phyloP scores from a whole-genome alignment of 73 alveolate species.

The Uronychia setigera region DNA sequence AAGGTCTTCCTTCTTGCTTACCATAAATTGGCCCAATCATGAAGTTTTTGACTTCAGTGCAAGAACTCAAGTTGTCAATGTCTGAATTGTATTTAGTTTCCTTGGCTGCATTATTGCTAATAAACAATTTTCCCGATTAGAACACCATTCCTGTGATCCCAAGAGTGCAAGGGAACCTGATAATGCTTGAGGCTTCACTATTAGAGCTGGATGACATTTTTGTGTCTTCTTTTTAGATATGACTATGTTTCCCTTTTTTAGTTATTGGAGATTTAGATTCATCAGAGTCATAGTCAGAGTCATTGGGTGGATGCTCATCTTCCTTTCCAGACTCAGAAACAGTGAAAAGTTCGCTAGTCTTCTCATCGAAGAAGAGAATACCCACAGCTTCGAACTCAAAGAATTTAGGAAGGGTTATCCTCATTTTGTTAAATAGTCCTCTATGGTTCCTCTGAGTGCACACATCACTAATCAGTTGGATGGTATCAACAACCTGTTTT shows the following conservation, averaged over 20 bases:
- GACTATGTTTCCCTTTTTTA: too few relatives aligned
- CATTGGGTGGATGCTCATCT: not conserved
- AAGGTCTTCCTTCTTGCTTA: slow-evolving; percentile 52
- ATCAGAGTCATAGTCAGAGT: not conserved
- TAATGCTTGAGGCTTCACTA: slow-evolving; percentile 16
- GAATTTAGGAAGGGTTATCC: slow-evolving; percentile 54
- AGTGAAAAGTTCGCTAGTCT: slow-evolving; percentile 50
- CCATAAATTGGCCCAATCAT: slow-evolving; percentile 76
- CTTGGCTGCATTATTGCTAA: slow-evolving; percentile 64
- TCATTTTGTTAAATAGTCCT: slow-evolving; percentile 69
- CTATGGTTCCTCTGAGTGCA: slow-evolving; percentile 70
- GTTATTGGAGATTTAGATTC: too few relatives aligned
- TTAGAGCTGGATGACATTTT: too few relatives aligned
- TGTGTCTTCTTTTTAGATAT: slow-evolving; percentile 14
- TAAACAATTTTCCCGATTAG: slow-evolving; percentile 43
- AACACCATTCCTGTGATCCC: slow-evolving; percentile 71
- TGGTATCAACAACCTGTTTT: slow-evolving; percentile 60
- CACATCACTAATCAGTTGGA: slow-evolving; percentile 60
- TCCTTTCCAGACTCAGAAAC: slow-evolving; percentile 48
- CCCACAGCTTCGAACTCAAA: slow-evolving; percentile 71
- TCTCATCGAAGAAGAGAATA: slow-evolving; percentile 52
- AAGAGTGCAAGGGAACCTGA: slow-evolving; percentile 63
- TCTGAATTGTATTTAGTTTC: slow-evolving; percentile 64
- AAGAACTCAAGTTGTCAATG: slow-evolving; percentile 56
- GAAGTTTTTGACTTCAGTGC: slow-evolving; percentile 69